A percentile compares a stretch with the other conserved stretches of the same genome.
phyloP scores from a whole-genome alignment of 2,329 filamentous ascomycete genomes.

The Rhexocercosporidium sp. region DNA sequence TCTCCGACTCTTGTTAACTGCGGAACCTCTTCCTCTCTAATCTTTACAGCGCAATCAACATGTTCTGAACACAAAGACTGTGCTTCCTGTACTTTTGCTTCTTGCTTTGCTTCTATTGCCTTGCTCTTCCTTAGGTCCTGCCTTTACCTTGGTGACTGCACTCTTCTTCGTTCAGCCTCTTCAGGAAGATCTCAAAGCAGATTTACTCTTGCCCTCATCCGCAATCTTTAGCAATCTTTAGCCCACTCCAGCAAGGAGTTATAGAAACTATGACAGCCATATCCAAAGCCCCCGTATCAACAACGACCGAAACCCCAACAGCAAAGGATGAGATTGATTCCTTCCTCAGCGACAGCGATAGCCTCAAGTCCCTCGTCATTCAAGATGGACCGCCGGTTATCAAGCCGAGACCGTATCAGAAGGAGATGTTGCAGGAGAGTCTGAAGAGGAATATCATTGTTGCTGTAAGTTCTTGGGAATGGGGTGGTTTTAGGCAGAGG shows the following conservation, averaged over 20 bases:
- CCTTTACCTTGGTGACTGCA: neutral
- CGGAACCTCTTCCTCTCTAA: too few species aligned
- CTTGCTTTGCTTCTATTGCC: neutral
- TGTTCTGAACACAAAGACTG: neutral
- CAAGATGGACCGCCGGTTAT: slow-evolving; percentile 23
- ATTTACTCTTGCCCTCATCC: neutral
- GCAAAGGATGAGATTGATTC: slow-evolving; percentile 13
- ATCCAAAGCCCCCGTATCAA: neutral
- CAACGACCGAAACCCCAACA: neutral
- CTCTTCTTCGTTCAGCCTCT: neutral
- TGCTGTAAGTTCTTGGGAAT: slow-evolving; percentile 52
- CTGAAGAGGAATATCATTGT: slow-evolving; percentile 74
- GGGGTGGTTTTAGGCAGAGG: neutral
- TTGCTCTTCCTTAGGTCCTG: neutral
- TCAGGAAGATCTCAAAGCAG: neutral
- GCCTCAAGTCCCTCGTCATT: slow-evolving; percentile 3
- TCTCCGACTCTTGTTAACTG: neutral
- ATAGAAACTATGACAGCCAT: neutral
- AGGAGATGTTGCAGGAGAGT: slow-evolving; percentile 77
- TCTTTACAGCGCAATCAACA: neutral
- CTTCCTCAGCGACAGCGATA: slow-evolving; percentile 14
- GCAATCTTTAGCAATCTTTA: neutral
- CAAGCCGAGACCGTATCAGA: slow-evolving; percentile 60
- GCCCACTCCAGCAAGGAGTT: neutral
- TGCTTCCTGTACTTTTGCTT: neutral